Evolutionary conservation across 371 early-diverging fungal genomes (phyloP), one percentile per base, ranked within the genome.

Genomic region (Mortierella sp.): DNA sequence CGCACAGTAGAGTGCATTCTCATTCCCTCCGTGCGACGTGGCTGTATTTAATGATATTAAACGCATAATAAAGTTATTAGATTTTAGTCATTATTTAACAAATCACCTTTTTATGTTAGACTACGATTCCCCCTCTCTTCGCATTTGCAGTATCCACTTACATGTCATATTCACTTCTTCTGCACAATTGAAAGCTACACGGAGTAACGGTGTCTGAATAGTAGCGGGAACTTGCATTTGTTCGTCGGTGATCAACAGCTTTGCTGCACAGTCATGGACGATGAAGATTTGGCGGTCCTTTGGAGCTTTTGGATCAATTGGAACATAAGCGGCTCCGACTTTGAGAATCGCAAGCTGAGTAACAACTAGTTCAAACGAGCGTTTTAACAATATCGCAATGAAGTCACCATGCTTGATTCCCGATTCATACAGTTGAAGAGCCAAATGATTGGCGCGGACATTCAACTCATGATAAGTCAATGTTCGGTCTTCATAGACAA

Each of bases 281-380:
- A 70, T 70, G 19, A 58, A 31, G 35, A 4, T 1, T 17, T 53
- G 55, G 4, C 72, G 66, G 1, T 62, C 53, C 9, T 26, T 47
- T 3, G 72, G 40, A 42, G 26, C 55, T 0, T 43, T 4, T 2
- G 72, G 66, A 72, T 72, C 72, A 19, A 72, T 45, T 1, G 72
- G 72, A 0, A 66, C 72, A 51, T 72, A 72, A 0, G 72, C 67
- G n/a, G 63, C 72, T 0, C 72, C 72, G 8, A 63, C 66, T 32
- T 72, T 72, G 49, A 72, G 65, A 43, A 66, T 55, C 5, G 57
- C 72, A 6, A 72, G 42, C 2, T 57, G 43, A 3, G 58, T 49
- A 23, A 66, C 23, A 10, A 72, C 56, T 49, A 72, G 29, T 43
- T 42, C 32, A n/a, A 64, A 9, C 22, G 74, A 73, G 0, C 74